These are phyloP conservation scores for Fraxinus dipetala DNA, from an alignment of 305 asterid species.

Conservation along the genomic window DNA sequence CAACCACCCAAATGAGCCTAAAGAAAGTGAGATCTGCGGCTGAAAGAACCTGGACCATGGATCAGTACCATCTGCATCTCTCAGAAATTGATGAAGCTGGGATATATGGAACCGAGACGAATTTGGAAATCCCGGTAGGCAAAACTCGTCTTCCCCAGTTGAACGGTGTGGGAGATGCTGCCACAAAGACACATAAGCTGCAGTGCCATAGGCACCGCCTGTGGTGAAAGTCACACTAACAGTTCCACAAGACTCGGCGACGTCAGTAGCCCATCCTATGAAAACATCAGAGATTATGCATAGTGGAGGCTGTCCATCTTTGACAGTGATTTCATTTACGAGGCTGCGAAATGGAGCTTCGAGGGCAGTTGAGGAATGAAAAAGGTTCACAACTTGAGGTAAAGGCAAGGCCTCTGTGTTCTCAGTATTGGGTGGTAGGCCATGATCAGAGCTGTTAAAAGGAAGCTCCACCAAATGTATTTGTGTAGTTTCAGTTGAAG, in stretches of 20 bases:
- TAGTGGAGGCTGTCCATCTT: slow-evolving; percentile 56
- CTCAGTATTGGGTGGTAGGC: slow-evolving; percentile 70
- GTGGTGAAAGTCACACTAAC: slow-evolving; percentile 59
- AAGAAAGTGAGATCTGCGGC: slow-evolving; percentile 33
- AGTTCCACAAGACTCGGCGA: slow-evolving; percentile 50
- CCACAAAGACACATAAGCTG: slow-evolving; percentile 72
- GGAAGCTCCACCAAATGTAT: slow-evolving; percentile 55
- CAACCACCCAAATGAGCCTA: slow-evolving; percentile 54
- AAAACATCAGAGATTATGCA: slow-evolving; percentile 78
- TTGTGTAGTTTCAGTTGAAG: slow-evolving; percentile 3
- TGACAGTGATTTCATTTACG: slow-evolving; percentile 25
- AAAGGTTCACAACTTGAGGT: slow-evolving; percentile 34
- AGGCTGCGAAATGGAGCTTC: slow-evolving; percentile 38
- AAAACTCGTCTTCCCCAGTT: slow-evolving; percentile 36
- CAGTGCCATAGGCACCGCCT: slow-evolving; percentile 81
- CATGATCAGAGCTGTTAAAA: slow-evolving; percentile 44
- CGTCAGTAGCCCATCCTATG: slow-evolving; percentile 66
- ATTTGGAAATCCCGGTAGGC: slow-evolving; percentile 69
- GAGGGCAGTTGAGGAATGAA: slow-evolving; percentile 47
- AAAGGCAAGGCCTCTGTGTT: slow-evolving; percentile 69
- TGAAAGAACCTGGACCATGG: slow-evolving; percentile 73
- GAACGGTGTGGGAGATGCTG: slow-evolving; percentile 69
- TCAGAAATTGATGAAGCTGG: slow-evolving; percentile 55
- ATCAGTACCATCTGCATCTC: slow-evolving; percentile 71
- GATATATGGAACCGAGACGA: slow-evolving; percentile 44